Evolutionary conservation across 2,329 filamentous ascomycete species (phyloP).

Genomic region (Coniosporium tulheliwenetii): DNA sequence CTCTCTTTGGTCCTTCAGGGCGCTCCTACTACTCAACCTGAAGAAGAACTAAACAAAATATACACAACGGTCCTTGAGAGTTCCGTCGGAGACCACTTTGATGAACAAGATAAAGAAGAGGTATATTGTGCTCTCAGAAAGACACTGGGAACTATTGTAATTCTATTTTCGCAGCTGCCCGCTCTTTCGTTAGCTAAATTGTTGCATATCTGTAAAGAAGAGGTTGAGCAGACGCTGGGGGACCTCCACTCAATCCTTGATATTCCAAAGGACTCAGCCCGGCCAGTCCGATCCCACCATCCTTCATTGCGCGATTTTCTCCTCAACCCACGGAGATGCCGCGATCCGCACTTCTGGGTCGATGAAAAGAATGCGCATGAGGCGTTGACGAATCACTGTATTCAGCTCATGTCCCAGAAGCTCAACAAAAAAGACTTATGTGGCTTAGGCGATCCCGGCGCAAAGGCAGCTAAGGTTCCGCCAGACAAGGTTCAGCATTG

Average conservation of each 20-base stretch:
- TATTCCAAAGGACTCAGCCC: conserved; percentile 10
- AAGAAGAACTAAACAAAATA: no score
- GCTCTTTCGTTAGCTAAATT: no score
- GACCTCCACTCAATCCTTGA: conserved; percentile 20
- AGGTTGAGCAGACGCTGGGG: conserved; percentile 9
- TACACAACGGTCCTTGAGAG: no score
- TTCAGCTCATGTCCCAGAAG: conserved; percentile 23
- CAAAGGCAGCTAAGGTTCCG: conserved; percentile 19
- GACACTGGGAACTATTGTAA: no score
- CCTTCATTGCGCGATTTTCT: conserved; percentile 25
- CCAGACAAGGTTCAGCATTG: conserved; percentile 8
- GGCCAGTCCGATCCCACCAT: conserved; percentile 16
- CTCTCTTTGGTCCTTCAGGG: conserved; percentile 8
- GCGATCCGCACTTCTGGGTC: conserved; percentile 16
- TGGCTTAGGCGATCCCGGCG: conserved; percentile 14
- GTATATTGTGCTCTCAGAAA: no score
- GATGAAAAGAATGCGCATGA: conserved; percentile 18
- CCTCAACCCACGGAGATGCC: conserved; percentile 7
- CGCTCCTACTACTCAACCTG: no score
- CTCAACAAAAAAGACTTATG: no score
- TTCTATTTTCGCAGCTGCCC: no score
- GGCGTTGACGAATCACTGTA: conserved; percentile 16
- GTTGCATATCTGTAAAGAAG: no score
- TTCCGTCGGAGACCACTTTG: no score
- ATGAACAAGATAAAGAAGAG: no score